Conservation (phyloP, 2,329 filamentous ascomycete species). For the Beauveria australis region DNA sequence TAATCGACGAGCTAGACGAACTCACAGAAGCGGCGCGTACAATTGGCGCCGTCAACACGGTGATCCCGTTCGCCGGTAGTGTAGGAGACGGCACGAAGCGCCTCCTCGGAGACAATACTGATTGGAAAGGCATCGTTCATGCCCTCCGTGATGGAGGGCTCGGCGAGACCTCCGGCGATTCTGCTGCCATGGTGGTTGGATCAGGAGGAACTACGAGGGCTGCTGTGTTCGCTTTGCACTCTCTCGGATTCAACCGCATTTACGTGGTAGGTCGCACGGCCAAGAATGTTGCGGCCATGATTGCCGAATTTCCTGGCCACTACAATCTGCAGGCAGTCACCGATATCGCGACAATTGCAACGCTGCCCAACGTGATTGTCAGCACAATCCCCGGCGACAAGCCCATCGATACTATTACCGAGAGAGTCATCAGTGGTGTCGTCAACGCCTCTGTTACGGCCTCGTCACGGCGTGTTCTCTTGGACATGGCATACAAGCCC, state of each 20-base stretch:
- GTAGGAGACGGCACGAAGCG: slow-evolving; percentile 35
- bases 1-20: slow-evolving; percentile 73
- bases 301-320: slow-evolving; percentile 60
- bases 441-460: slow-evolving; percentile 31
- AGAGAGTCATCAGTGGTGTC: slow-evolving; percentile 51
- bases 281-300: slow-evolving; percentile 59
- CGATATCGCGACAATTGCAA: slow-evolving; percentile 36
- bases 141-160: slow-evolving; percentile 65
- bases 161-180: slow-evolving; percentile 26
- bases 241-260: slow-evolving; percentile 76
- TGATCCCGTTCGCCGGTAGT: slow-evolving; percentile 50
- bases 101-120: slow-evolving; percentile 84
- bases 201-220: slow-evolving; percentile 88
- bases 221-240: slow-evolving; percentile 79
- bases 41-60: slow-evolving; percentile 93
- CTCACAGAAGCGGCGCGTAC: slow-evolving; percentile 68
- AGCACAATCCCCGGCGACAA: slow-evolving; percentile 86
- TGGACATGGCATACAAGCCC: slow-evolving; percentile 98
- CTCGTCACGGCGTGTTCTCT: slow-evolving; percentile 49
- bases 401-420: slow-evolving; percentile 66
- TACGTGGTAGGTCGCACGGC: slow-evolving; percentile 76
- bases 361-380: slow-evolving; percentile 62
- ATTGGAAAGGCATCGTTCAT: slow-evolving; percentile 87
- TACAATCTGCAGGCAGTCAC: slow-evolving; percentile 64
- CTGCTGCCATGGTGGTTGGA: slow-evolving; percentile 70